Evolutionary conservation across 106 monocot species (phyloP).

Genomic region (Allium fistulosum): DNA sequence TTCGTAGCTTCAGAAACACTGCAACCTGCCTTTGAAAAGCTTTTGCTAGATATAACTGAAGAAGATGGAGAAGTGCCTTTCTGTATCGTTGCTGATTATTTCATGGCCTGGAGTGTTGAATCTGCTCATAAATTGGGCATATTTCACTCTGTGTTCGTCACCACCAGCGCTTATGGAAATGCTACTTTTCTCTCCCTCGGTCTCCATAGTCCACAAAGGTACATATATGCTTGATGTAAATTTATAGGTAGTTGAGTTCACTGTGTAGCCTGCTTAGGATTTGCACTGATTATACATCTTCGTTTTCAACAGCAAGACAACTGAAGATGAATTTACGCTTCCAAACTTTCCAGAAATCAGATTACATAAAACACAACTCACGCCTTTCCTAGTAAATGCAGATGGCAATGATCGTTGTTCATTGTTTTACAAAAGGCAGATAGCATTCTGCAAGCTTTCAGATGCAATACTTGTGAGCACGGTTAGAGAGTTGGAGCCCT

Average conservation of each 20-base stretch:
- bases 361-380: slow-evolving; percentile 8
- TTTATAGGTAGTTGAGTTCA: no score
- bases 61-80: not conserved
- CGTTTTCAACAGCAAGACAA: no score
- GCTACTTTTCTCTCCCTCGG: slow-evolving; percentile 24
- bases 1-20: slow-evolving; percentile 7
- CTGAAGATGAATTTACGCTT: slow-evolving; percentile 4
- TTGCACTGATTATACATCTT: no score
- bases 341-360: slow-evolving; percentile 11
- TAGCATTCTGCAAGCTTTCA: not conserved
- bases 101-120: slow-evolving; percentile 24
- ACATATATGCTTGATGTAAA: not conserved
- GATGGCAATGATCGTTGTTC: not conserved
- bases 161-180: slow-evolving; percentile 27
- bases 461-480: slow-evolving; percentile 6
- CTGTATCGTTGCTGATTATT: slow-evolving; percentile 24
- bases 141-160: slow-evolving; percentile 25
- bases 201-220: slow-evolving; percentile 15
- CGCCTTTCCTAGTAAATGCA: not conserved
- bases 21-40: not conserved
- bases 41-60: slow-evolving; percentile 3
- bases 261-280: no score
- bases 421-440: not conserved
- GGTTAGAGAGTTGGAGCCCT: slow-evolving; percentile 1
- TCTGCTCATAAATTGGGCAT: slow-evolving; percentile 12